Percentiles rank a stretch among this genome's conserved stretches.
Conservation (phyloP, 2,329 filamentous ascomycete species). For the Aspergillus sp. region DNA sequence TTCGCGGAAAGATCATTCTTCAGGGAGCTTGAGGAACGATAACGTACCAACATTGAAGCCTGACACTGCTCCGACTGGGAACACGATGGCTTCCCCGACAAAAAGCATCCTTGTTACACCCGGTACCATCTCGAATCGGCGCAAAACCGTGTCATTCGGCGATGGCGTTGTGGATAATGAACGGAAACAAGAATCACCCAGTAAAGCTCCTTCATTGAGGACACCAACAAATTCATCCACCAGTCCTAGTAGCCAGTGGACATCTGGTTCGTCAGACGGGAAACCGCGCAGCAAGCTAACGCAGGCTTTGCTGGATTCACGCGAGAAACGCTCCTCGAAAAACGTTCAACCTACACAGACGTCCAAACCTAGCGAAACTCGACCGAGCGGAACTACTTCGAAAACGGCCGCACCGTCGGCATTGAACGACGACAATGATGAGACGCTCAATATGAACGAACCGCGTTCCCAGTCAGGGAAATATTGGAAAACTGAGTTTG, state of each 20-base stretch:
- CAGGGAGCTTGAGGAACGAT: slow-evolving; percentile 13
- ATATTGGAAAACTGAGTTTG: slow-evolving; percentile 58
- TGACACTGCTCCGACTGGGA: slow-evolving; percentile 19
- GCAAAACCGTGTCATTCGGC: slow-evolving; percentile 57
- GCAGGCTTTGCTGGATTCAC: slow-evolving; percentile 34
- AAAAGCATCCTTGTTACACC: slow-evolving; percentile 61
- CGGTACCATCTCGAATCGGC: slow-evolving; percentile 49
- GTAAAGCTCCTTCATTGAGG: slow-evolving; percentile 39
- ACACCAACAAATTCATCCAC: slow-evolving; percentile 40
- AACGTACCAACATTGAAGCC: slow-evolving; percentile 14
- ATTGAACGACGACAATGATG: slow-evolving; percentile 33
- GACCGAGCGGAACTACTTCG: slow-evolving; percentile 9
- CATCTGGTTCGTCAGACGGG: slow-evolving; percentile 25
- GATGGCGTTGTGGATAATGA: slow-evolving; percentile 53
- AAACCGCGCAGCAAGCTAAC: slow-evolving; percentile 36
- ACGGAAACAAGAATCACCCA: slow-evolving; percentile 39
- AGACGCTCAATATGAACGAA: slow-evolving; percentile 48
- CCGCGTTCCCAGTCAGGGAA: slow-evolving; percentile 53
- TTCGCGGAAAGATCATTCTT: slow-evolving; percentile 11
- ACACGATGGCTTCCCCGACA: slow-evolving; percentile 43
- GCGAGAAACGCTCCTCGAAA: slow-evolving; percentile 26
- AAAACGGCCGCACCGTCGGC: slow-evolving; percentile 12
- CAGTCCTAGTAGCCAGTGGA: slow-evolving; percentile 43
- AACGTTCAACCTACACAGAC: slow-evolving; percentile 12
- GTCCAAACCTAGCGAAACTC: slow-evolving; percentile 7